Evolutionary conservation across 352 stramenopile species (phyloP), one percentile per base, ranked within the genome.

Genomic region (Phytophthora ramorum): DNA sequence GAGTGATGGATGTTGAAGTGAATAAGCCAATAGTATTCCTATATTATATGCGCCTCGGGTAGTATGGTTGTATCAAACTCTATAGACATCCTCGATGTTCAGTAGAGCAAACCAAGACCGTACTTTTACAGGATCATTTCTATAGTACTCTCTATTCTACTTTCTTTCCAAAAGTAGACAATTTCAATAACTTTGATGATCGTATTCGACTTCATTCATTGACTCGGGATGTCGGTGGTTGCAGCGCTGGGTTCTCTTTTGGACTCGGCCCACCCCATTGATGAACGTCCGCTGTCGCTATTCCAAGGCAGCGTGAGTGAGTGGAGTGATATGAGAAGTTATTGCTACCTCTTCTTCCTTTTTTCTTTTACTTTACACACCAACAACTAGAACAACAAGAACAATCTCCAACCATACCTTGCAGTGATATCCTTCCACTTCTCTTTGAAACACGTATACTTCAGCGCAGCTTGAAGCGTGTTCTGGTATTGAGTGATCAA

Each of bases 281-380:
- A 77, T 77, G 69, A 77, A 77, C 69, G 69, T 77, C 69, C 69
- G 64, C 53, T 74, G 69, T 74, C 61, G 64, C 65, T 71, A 74
- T 77, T 77, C 58, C 58, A 77, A 77, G 54, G 69, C 65, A 77
- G 70, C 66, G 70, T 76, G 65, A 78, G 70, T 77, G 69, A 65
- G 55, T 53, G 58, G 71, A 63, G 66, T 68, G 71, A 63, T 78
- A 78, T 76, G 71, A 76, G 52, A 67, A 67, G 59, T 55, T 61
- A 67, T 55, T 67, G 49, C 6, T 7, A 45, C 16, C 10, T 24
- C 22, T 32, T 32, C 26, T 8, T 32, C 24, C 24, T 44, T 17
- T 32, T 7, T 32, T 24, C 16, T 17, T 17, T 55, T 55, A 14
- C 34, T 14, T 43, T 54, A 41, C 32, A 8, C 34, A n/a, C 2